phyloP scores from a whole-genome alignment of 1,139 yeast species.

The Zygosaccharomyces pseudobailii region DNA sequence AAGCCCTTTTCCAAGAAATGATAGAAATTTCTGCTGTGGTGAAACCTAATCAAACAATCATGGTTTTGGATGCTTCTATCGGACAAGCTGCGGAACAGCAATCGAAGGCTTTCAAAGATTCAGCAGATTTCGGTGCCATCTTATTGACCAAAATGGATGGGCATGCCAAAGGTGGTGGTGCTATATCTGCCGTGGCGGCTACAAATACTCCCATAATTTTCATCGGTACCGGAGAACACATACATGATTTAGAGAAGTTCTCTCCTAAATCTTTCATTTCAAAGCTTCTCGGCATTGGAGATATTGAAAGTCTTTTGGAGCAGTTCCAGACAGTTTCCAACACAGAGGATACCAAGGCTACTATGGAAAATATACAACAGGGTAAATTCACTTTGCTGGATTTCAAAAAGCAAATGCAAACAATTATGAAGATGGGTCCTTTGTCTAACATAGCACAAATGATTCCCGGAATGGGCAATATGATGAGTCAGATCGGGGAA shows the following conservation, averaged over 20 bases:
- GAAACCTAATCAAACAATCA: constrained; percentile 86
- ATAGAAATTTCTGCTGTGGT: constrained; percentile 83
- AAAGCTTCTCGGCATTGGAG: constrained; percentile 90
- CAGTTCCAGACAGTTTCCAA: constrained; percentile 72
- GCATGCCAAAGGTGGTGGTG: constrained; percentile 99
- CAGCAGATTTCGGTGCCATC: constrained; percentile 91
- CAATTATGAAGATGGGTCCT: constrained; percentile 95
- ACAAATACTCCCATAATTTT: constrained; percentile 94
- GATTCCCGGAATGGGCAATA: constrained; percentile 91
- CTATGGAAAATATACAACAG: constrained; percentile 88
- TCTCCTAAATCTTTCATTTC: constrained; percentile 87
- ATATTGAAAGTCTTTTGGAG: constrained; percentile 88
- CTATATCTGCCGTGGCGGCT: constrained; percentile 96
- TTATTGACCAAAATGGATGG: constrained; percentile 97
- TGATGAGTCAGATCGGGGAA: constrained; percentile 85
- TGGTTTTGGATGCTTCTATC: constrained; percentile 96
- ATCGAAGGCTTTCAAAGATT: constrained; percentile 89
- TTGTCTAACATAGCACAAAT: constrained; percentile 86
- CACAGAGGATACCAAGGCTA: constrained; percentile 85
- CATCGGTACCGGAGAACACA: constrained; percentile 98
- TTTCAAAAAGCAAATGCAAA: constrained; percentile 92
- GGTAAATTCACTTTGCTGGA: constrained; percentile 92
- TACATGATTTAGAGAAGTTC: constrained; percentile 86
- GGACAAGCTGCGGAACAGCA: constrained; percentile 98
- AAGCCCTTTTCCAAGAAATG: constrained; percentile 90